phyloP scores from a whole-genome alignment of 192 early-diverging fungal genomes.

The Geranomyces variabilis region DNA sequence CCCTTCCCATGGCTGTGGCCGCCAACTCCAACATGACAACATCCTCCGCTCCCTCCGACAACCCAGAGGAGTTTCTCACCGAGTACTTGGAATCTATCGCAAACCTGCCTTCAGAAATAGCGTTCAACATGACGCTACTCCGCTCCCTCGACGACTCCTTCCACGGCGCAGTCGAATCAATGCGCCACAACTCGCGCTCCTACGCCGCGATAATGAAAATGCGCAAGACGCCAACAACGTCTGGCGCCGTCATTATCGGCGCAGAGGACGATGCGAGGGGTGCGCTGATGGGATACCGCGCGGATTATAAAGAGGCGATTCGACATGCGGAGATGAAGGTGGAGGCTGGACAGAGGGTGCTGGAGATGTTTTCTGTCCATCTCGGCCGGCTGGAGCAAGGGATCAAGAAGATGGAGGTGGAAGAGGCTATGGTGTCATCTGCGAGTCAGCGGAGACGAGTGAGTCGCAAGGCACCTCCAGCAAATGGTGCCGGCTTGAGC shows the following conservation, averaged over 20 bases:
- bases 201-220: conserved; percentile 33
- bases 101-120: conserved; percentile 31
- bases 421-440: too few relatives aligned
- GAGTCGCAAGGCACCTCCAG: too few relatives aligned
- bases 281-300: conserved; percentile 27
- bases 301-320: conserved; percentile 24
- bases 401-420: conserved; percentile 4
- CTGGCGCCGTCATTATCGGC: conserved; percentile 18
- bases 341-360: conserved; percentile 25
- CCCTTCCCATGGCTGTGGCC: too few relatives aligned
- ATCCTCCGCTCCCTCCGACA: too few relatives aligned
- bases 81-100: conserved; percentile 38
- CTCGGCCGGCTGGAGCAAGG: background rate
- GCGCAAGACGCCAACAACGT: conserved; percentile 1
- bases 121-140: conserved; percentile 33
- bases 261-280: conserved; percentile 27
- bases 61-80: conserved; percentile 26
- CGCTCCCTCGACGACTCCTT: conserved; percentile 25
- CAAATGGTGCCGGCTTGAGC: too few relatives aligned
- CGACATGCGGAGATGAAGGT: conserved; percentile 17
- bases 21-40: too few relatives aligned
- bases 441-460: too few relatives aligned
- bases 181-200: conserved; percentile 32
- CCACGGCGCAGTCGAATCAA: conserved; percentile 27
- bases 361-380: conserved; percentile 16